Base-by-base conservation (phyloP, 192 early-diverging fungal genomes). In the Allomyces javanicus region DNA sequence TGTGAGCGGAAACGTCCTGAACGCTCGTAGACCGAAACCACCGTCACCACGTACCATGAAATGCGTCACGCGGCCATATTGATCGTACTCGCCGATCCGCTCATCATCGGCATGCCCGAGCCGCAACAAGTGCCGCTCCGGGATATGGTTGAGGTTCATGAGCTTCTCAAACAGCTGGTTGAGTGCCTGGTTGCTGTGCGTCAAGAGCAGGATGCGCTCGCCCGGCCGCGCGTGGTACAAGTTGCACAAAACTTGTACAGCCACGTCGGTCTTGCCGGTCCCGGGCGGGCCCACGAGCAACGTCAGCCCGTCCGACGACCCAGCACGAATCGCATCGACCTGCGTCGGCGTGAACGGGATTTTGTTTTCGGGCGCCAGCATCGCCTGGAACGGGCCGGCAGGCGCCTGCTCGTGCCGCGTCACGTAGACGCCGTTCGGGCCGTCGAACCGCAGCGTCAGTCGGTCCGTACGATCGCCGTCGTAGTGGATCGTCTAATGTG, bases 131-230 rank as follows among this genome's bases (percentile, higher is more conserved):
- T 99, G 95, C 10, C 95, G 82, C 24, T 89, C 83, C 72, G 96
- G 92, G 25, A 99, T 94, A 72, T 58, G 50, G 50, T 96, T 90
- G 65, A 90, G 72, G 5, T 78, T 85, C 40, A 88, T 84, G 65
- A 99, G 95, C 70, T 97, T 97, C 72, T 90, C 93, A 70, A 99
- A 98, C 50, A 99, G 81, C 66, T 98, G 95, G 76, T 97, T 97
- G 45, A 99, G 78, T n/a, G 95, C 95, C 74, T 96, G 94, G 74
- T 98, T 98, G 58, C 90, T 94, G 70, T 96, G 92, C 4, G 97
- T 95, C 14, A 99, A 79, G 5, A 99, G 74, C 24, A 99, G 81
- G 19, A 87, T 97, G 62, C 91, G 94, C 70, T 97, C 86, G 17
- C 84, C 76, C 0, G 93, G 91, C 69, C 76, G 84, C 66, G 89